Conservation (phyloP, 1,284 basidiomycete genomes). For the Sporisorium reilianum region DNA sequence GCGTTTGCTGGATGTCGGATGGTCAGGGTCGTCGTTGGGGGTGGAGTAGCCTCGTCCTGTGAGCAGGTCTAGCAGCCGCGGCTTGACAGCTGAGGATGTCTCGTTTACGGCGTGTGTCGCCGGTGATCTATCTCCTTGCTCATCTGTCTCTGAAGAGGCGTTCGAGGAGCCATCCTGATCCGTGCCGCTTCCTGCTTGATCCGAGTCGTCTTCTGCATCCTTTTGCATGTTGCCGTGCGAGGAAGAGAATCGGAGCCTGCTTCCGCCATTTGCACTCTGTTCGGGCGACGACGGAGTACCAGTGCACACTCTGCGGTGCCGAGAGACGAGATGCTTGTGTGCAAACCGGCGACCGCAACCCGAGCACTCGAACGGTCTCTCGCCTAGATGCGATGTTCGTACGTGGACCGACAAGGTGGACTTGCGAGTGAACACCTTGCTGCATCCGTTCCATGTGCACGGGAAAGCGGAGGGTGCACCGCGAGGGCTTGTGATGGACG, state of each 20-base stretch:
- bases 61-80: slow-evolving; percentile 35
- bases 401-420: slow-evolving; percentile 49
- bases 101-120: background rate
- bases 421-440: slow-evolving; percentile 41
- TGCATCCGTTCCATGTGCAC: slow-evolving; percentile 46
- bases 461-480: slow-evolving; percentile 11
- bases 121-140: background rate
- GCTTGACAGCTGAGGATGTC: slow-evolving; percentile 6
- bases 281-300: slow-evolving; percentile 13
- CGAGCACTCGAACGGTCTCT: slow-evolving; percentile 47
- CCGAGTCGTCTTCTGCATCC: slow-evolving; percentile 6
- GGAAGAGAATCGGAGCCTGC: slow-evolving; percentile 37
- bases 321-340: slow-evolving; percentile 52
- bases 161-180: background rate
- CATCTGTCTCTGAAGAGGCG: background rate
- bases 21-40: background rate
- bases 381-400: slow-evolving; percentile 49
- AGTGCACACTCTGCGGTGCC: slow-evolving; percentile 41
- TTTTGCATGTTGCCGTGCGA: background rate
- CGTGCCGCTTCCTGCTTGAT: background rate
- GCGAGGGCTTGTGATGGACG: slow-evolving; percentile 18
- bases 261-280: slow-evolving; percentile 12
- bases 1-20: slow-evolving; percentile 7
- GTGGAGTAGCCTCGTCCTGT: slow-evolving; percentile 41
- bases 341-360: slow-evolving; percentile 47